These are phyloP conservation scores for Aquilaria sinensis DNA, from an alignment of 345 rosid genomes.

Conservation along the genomic window DNA sequence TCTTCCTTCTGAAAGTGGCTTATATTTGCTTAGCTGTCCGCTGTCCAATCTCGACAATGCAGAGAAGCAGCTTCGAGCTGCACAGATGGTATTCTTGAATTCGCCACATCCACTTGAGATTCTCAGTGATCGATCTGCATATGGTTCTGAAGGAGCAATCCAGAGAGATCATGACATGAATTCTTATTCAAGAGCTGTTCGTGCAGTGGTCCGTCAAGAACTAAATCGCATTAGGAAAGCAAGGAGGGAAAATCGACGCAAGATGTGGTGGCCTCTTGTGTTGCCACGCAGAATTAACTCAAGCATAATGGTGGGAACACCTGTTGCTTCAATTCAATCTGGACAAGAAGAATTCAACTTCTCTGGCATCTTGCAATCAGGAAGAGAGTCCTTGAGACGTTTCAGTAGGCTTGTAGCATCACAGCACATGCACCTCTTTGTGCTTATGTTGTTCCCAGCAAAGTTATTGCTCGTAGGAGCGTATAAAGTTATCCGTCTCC, in stretches of 20 bases:
- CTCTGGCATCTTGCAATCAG: conserved; percentile 32
- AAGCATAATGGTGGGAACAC: conserved; percentile 30
- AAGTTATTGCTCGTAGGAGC: conserved; percentile 38
- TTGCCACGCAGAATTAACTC: conserved; percentile 20
- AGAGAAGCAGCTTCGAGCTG: conserved; percentile 56
- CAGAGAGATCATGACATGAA: conserved; percentile 82
- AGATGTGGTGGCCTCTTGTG: conserved; percentile 68
- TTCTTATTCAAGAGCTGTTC: conserved; percentile 57
- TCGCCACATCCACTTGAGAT: conserved; percentile 90
- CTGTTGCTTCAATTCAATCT: conserved; percentile 14
- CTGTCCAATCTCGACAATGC: conserved; percentile 31
- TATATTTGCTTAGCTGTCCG: conserved; percentile 42
- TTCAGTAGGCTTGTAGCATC: conserved; percentile 43
- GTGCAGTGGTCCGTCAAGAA: conserved; percentile 58
- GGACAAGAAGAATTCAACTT: conserved; percentile 28
- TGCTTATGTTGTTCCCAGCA: conserved; percentile 39
- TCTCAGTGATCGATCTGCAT: conserved; percentile 65
- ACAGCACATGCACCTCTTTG: conserved; percentile 47
- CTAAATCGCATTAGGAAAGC: conserved; percentile 49
- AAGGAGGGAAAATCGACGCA: conserved; percentile 46
- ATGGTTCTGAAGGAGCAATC: conserved; percentile 72
- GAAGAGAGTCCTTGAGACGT: conserved; percentile 40
- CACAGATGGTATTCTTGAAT: conserved; percentile 56
- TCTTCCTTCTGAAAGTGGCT: conserved; percentile 76
- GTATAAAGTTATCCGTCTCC: conserved; percentile 13